A percentile compares a stretch with the other conserved stretches of the same genome.
phyloP scores from a whole-genome alignment of 2,329 filamentous ascomycete species.

The Fusarium sp. region DNA sequence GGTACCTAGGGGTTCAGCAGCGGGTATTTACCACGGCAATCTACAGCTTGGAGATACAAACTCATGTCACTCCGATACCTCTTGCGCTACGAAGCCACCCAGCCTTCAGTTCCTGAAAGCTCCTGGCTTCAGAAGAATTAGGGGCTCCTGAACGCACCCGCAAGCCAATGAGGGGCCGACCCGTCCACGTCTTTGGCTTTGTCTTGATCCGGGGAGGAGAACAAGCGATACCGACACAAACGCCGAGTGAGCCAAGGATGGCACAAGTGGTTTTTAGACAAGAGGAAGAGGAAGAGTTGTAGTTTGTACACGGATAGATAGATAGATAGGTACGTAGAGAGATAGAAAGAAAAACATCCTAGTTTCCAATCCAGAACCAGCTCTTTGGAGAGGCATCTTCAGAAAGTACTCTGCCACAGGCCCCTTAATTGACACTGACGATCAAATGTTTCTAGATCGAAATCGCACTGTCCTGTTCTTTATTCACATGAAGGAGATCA shows the following conservation, averaged over 20 bases:
- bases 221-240: slow-evolving; percentile 29
- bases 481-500: slow-evolving; percentile 9
- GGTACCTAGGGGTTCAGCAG: slow-evolving; percentile 30
- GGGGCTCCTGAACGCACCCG: slow-evolving; percentile 38
- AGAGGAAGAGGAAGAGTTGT: background rate
- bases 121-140: slow-evolving; percentile 41
- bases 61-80: slow-evolving; percentile 17
- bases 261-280: background rate
- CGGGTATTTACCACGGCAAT: slow-evolving; percentile 7
- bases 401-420: slow-evolving; percentile 20
- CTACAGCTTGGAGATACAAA: slow-evolving; percentile 11
- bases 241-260: too few relatives aligned
- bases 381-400: background rate
- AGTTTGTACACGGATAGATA: slow-evolving; percentile 11
- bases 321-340: background rate
- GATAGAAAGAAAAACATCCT: too few relatives aligned
- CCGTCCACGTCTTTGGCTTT: slow-evolving; percentile 39
- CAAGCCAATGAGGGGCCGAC: slow-evolving; percentile 44
- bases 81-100: slow-evolving; percentile 23
- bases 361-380: background rate
- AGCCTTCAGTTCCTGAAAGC: slow-evolving; percentile 36
- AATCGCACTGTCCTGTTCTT: slow-evolving; percentile 27
- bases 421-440: slow-evolving; percentile 36
- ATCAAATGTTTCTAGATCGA: slow-evolving; percentile 33
- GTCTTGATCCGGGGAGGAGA: slow-evolving; percentile 33